phyloP scores from a whole-genome alignment of 306 rosid species.

The Betula pendula region DNA sequence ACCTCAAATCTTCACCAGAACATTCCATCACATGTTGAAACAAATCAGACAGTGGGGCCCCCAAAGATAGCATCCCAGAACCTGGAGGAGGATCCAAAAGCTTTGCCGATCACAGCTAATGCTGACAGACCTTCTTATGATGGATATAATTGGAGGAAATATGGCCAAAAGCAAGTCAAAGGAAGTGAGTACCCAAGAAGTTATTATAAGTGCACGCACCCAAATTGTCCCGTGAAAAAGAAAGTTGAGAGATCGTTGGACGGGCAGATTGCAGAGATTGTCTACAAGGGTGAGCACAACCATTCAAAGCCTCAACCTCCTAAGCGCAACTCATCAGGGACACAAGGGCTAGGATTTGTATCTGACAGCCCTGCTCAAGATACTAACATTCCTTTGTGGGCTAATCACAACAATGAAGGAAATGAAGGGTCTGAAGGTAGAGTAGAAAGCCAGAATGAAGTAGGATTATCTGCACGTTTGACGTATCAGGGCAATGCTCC shows the following conservation, averaged over 20 bases:
- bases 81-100: constrained; percentile 58
- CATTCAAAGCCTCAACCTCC: constrained; percentile 86
- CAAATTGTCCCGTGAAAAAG: constrained; percentile 90
- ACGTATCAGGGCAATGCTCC: constrained; percentile 43
- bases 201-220: constrained; percentile 92
- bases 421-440: constrained; percentile 54
- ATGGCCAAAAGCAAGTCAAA: constrained; percentile 97
- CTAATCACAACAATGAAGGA: constrained; percentile 47
- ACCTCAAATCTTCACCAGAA: constrained; percentile 43
- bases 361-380: constrained; percentile 59
- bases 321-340: constrained; percentile 52
- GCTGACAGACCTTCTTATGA: constrained; percentile 81
- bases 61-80: constrained; percentile 42
- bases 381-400: constrained; percentile 30
- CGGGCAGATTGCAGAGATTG: constrained; percentile 91
- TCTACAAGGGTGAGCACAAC: constrained; percentile 90
- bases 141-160: constrained; percentile 97
- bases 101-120: constrained; percentile 41
- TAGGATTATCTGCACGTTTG: constrained; percentile 28
- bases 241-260: constrained; percentile 92
- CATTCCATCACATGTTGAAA: constrained; percentile 38
- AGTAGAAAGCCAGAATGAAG: constrained; percentile 48
- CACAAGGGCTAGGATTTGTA: constrained; percentile 53
- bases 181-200: constrained; percentile 96
- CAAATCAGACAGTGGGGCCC: constrained; percentile 37